These are phyloP conservation scores for Eutrema heterophyllum DNA, from an alignment of 345 rosid species.

Conservation along the genomic window DNA sequence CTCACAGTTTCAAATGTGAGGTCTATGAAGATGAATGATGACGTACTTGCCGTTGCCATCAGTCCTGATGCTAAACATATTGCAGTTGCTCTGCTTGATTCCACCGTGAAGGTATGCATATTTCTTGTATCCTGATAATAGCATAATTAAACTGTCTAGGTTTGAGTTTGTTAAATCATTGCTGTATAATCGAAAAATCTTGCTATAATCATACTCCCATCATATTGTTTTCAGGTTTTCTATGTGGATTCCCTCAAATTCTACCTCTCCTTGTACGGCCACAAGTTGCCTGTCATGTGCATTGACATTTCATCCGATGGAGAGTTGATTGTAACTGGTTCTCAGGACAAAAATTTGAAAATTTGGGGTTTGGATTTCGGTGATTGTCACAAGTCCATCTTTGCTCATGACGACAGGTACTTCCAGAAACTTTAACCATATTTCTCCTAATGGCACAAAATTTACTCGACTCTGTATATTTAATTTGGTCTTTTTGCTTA, in stretches of 20 bases:
- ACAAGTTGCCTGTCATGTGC: conserved; percentile 87
- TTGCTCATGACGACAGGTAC: conserved; percentile 94
- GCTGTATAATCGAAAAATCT: not conserved
- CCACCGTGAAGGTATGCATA: conserved; percentile 80
- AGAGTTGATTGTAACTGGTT: conserved; percentile 87
- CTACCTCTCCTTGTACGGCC: conserved; percentile 83
- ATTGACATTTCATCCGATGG: conserved; percentile 98
- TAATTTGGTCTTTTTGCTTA: not conserved
- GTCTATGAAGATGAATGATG: conserved; percentile 92
- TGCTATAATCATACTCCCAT: not conserved
- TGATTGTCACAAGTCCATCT: conserved; percentile 91
- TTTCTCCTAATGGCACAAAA: conserved; percentile 6
- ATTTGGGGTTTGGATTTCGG: conserved; percentile 99
- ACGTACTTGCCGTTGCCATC: conserved; percentile 76
- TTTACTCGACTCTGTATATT: not conserved
- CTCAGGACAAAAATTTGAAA: conserved; percentile 90
- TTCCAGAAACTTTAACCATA: not conserved
- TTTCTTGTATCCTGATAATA: not conserved
- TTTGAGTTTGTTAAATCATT: not conserved
- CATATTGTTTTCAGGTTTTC: conserved; percentile 56
- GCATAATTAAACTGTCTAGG: not conserved
- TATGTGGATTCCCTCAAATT: conserved; percentile 89
- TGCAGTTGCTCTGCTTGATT: conserved; percentile 89
- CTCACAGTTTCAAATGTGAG: conserved; percentile 59
- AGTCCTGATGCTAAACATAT: conserved; percentile 88